Percentiles rank a stretch among this genome's conserved stretches.
These are phyloP conservation scores for Protomyces arabidopsidicola DNA, from an alignment of 1,139 yeast species.

Conservation along the genomic window DNA sequence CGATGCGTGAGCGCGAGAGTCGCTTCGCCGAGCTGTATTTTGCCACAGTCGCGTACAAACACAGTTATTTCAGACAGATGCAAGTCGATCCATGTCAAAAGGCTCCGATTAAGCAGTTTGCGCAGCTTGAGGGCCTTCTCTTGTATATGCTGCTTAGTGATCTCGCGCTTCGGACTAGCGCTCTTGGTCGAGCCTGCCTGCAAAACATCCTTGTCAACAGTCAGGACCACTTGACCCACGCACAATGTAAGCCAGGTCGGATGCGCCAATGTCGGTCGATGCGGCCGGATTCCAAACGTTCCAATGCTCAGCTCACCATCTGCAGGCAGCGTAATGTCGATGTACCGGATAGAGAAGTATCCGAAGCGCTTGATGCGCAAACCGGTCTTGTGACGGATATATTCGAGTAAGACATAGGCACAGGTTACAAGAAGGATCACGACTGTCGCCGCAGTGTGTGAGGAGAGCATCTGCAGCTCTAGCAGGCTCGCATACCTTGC, in stretches of 20 bases:
- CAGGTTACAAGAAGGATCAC: background rate
- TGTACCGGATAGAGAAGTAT: slow-evolving; percentile 42
- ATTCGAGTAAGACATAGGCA: background rate
- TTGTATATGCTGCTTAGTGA: background rate
- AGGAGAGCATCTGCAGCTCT: background rate
- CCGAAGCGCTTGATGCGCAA: slow-evolving; percentile 38
- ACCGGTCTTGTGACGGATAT: background rate
- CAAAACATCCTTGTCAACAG: slow-evolving; percentile 9
- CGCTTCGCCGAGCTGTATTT: slow-evolving; percentile 27
- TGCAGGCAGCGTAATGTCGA: slow-evolving; percentile 39
- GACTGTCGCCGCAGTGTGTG: background rate
- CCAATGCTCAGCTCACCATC: slow-evolving; percentile 42
- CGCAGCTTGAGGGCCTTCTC: slow-evolving; percentile 1
- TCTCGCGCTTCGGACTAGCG: background rate
- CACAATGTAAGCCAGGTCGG: slow-evolving; percentile 37
- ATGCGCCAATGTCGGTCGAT: slow-evolving; percentile 44
- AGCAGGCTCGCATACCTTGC: too few relatives aligned
- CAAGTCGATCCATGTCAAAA: slow-evolving; percentile 29
- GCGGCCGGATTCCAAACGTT: slow-evolving; percentile 40
- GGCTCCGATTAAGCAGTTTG: background rate
- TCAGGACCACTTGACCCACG: slow-evolving; percentile 26
- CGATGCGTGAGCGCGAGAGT: slow-evolving; percentile 11
- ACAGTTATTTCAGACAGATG: slow-evolving; percentile 27
- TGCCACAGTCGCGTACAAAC: slow-evolving; percentile 29
- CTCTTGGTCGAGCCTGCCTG: slow-evolving; percentile 5